Evolutionary conservation across 805 yeast species (phyloP).

Genomic region (Lipomyces mesembrius): DNA sequence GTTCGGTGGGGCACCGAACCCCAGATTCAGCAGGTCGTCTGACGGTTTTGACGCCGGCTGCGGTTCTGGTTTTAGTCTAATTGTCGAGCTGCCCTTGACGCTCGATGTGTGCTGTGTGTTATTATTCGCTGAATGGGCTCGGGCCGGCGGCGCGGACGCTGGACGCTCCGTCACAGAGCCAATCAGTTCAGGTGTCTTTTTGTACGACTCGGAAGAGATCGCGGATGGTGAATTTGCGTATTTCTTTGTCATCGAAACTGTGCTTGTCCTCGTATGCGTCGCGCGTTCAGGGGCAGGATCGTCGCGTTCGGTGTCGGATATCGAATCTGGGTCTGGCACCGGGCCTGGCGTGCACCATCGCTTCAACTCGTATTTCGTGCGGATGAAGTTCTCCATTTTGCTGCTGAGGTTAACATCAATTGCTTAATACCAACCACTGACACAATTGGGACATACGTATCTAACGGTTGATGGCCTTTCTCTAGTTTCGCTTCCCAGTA

Average conservation of each 20-base stretch:
- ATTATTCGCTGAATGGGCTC: not conserved
- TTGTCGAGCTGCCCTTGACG: conserved; percentile 34
- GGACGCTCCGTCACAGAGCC: conserved; percentile 34
- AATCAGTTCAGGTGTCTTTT: conserved; percentile 21
- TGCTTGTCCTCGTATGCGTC: not conserved
- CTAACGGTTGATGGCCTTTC: conserved; percentile 73
- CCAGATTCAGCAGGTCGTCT: conserved; percentile 23
- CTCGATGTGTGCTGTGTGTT: conserved; percentile 16
- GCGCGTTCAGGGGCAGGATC: conserved; percentile 5
- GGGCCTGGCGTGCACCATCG: conserved; percentile 71
- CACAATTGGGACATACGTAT: conserved; percentile 43
- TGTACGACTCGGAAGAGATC: conserved; percentile 28
- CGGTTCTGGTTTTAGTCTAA: conserved; percentile 30
- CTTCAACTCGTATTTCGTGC: conserved; percentile 88
- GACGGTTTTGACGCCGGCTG: conserved; percentile 23
- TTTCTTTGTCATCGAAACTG: conserved; percentile 19
- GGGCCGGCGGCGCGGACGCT: conserved; percentile 29
- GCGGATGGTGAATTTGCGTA: conserved; percentile 23
- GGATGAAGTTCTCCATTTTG: conserved; percentile 85
- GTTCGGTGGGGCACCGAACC: conserved; percentile 37
- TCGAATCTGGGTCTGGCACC: conserved; percentile 61
- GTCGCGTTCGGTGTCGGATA: conserved; percentile 34
- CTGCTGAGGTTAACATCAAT: conserved; percentile 41
- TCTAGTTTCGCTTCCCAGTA: conserved; percentile 88
- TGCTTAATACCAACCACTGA: not conserved